Conservation (phyloP, 2,329 filamentous ascomycete genomes). For the Periconia sp. region DNA sequence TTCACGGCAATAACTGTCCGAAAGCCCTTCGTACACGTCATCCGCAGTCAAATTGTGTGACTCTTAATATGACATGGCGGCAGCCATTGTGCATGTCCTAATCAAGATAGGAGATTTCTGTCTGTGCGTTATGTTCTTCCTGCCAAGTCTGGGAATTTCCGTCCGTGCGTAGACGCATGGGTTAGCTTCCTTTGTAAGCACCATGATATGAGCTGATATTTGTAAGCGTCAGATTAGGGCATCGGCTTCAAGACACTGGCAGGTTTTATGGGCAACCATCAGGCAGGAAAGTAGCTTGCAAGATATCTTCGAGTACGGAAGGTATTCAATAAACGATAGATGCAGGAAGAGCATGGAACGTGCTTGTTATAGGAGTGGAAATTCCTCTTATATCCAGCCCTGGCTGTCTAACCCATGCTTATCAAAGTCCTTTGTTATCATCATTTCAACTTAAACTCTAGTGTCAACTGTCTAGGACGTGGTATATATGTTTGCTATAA, state of each 20-base stretch:
- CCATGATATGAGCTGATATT: constrained; percentile 1
- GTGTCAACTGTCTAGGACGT: no score
- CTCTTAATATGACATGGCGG: background rate
- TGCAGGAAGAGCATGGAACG: no score
- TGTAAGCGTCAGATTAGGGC: constrained; percentile 3
- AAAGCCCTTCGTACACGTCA: constrained; percentile 2
- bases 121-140: constrained; percentile 1
- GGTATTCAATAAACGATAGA: no score
- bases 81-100: background rate
- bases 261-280: background rate
- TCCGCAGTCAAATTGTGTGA: background rate
- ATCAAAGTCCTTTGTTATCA: no score
- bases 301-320: background rate
- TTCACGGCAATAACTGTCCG: background rate
- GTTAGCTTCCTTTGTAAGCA: background rate
- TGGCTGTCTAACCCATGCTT: no score
- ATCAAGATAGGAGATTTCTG: constrained; percentile 3
- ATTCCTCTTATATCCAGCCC: no score
- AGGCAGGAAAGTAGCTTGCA: background rate
- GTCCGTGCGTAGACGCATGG: constrained; percentile 6
- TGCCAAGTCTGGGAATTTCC: constrained; percentile 11
- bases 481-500: no score
- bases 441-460: no score
- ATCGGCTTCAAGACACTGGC: background rate
- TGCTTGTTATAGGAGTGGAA: no score